phyloP scores from a whole-genome alignment of 2,329 filamentous ascomycete species.

The Trichoderma pleuroti region DNA sequence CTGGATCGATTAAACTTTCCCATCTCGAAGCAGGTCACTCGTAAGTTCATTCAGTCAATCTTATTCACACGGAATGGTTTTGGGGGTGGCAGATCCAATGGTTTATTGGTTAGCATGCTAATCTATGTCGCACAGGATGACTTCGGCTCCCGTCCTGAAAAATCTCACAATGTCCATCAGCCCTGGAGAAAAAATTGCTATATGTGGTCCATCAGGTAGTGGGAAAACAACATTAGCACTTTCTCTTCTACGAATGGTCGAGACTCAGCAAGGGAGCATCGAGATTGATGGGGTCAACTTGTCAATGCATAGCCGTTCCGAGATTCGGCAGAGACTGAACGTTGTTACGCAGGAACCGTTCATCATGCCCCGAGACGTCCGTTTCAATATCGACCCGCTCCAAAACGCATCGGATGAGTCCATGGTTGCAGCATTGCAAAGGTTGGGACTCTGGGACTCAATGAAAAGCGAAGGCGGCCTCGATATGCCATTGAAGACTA shows the following conservation, averaged over 20 bases:
- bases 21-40: neutral
- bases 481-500: neutral
- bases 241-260: neutral
- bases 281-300: neutral
- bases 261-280: neutral
- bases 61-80: neutral
- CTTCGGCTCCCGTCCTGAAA: neutral
- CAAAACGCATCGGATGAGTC: neutral
- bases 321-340: neutral
- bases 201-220: neutral
- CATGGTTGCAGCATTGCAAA: neutral
- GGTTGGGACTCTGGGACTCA: neutral
- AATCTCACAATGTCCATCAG: neutral
- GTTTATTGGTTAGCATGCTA: neutral
- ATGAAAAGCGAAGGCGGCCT: neutral
- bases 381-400: neutral
- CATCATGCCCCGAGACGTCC: neutral
- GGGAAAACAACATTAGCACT: neutral
- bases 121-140: neutral
- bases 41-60: neutral
- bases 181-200: neutral
- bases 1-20: neutral
- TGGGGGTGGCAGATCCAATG: neutral
- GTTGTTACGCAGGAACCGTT: neutral
- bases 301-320: neutral